phyloP scores from a whole-genome alignment of 2,329 filamentous ascomycete species.

The Cytospora chrysosperma region DNA sequence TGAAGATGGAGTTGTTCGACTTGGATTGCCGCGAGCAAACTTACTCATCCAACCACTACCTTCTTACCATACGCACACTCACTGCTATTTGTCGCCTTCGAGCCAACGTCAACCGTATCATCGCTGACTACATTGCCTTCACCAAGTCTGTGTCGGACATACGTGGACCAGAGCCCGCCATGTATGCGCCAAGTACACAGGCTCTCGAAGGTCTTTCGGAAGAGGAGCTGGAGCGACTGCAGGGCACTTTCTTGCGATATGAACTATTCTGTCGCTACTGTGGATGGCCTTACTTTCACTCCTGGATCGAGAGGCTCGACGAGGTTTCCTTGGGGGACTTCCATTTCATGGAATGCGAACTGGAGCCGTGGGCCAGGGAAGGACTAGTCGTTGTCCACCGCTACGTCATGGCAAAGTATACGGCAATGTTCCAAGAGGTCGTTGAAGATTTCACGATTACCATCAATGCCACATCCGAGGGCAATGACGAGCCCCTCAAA shows the following conservation, averaged over 20 bases:
- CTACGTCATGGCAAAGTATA: neutral
- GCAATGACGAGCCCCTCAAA: neutral
- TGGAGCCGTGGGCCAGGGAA: neutral
- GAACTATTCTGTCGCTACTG: neutral
- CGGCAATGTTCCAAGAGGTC: neutral
- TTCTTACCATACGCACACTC: neutral
- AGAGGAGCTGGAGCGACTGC: neutral
- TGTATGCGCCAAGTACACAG: neutral
- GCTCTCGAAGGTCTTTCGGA: neutral
- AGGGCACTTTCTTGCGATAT: neutral
- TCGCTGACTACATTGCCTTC: neutral
- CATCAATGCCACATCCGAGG: neutral
- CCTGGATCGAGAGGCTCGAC: neutral
- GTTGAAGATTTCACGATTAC: neutral
- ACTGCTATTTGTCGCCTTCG: neutral
- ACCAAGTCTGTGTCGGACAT: neutral
- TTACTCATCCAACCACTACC: neutral
- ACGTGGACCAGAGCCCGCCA: neutral
- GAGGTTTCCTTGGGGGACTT: neutral
- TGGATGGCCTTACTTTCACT: neutral
- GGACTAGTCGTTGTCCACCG: neutral
- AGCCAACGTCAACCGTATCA: neutral
- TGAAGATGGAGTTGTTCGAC: neutral
- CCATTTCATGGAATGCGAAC: neutral
- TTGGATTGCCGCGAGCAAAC: neutral